Percentiles rank a stretch among this genome's conserved stretches.
phyloP scores from a whole-genome alignment of 495 filamentous ascomycete genomes.

The Cairneyella variabilis region DNA sequence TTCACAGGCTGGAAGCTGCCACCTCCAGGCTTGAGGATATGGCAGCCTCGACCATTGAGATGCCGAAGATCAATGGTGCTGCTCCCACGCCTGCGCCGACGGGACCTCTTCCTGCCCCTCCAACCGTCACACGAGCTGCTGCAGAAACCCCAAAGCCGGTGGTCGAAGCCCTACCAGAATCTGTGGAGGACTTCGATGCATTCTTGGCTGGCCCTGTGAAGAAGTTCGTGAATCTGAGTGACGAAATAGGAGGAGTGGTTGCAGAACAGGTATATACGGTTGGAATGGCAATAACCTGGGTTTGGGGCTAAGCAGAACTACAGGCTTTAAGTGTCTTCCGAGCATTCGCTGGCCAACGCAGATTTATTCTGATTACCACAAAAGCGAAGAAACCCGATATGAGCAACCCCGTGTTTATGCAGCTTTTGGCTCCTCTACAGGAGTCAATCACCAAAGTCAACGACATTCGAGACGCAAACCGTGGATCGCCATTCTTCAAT shows the following conservation, averaged over 20 bases:
- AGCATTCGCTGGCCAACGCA: conserved; percentile 74
- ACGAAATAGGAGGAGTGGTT: conserved; percentile 70
- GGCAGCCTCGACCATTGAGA: conserved; percentile 65
- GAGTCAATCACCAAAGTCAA: conserved; percentile 79
- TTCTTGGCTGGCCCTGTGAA: conserved; percentile 72
- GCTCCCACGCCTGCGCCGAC: conserved; percentile 31
- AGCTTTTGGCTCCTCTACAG: conserved; percentile 59
- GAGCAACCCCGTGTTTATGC: conserved; percentile 58
- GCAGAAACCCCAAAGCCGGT: conserved; percentile 41
- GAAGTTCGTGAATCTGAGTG: conserved; percentile 73
- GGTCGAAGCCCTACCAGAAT: conserved; percentile 62
- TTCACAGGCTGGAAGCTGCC: conserved; percentile 89
- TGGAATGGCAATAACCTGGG: not conserved
- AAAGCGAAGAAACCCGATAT: conserved; percentile 89
- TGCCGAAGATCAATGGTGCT: conserved; percentile 37
- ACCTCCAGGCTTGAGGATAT: conserved; percentile 96
- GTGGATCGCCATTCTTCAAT: conserved; percentile 63
- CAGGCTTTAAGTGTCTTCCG: conserved; percentile 23
- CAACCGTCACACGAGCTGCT: conserved; percentile 24
- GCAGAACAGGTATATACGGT: conserved; percentile 57
- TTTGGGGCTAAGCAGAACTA: conserved; percentile 6
- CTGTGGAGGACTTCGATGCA: conserved; percentile 80
- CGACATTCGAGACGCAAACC: conserved; percentile 74
- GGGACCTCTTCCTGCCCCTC: conserved; percentile 35
- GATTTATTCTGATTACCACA: conserved; percentile 81